These are phyloP conservation scores for Mycena amicta DNA, from an alignment of 768 basidiomycete species.

Conservation along the genomic window DNA sequence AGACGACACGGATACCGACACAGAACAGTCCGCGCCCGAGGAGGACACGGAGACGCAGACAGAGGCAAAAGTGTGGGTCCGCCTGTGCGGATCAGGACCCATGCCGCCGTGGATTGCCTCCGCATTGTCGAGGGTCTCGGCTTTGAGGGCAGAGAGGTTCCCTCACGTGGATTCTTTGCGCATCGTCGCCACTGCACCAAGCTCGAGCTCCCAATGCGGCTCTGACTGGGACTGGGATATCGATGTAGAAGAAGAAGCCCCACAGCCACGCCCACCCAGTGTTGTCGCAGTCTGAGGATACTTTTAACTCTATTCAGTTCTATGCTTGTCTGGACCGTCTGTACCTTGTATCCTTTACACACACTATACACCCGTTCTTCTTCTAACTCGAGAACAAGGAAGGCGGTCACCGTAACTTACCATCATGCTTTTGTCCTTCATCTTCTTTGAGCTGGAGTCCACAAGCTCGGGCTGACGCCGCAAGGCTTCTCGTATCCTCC, in stretches of 20 bases:
- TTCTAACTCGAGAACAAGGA: no score
- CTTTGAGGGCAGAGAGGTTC: background rate
- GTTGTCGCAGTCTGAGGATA: no score
- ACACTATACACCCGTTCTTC: no score
- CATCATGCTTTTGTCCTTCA: background rate
- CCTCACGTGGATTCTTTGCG: constrained; percentile 15
- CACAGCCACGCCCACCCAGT: constrained; percentile 48
- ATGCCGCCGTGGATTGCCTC: constrained; percentile 40
- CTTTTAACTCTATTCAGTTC: no score
- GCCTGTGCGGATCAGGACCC: constrained; percentile 60
- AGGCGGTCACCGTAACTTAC: no score
- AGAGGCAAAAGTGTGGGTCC: background rate
- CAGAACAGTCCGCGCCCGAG: no score
- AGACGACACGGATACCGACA: no score
- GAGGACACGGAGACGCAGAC: background rate
- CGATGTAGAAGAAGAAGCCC: no score
- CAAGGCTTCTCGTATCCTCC: no score
- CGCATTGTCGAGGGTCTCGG: constrained; percentile 15
- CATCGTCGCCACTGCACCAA: constrained; percentile 1
- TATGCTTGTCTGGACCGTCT: no score
- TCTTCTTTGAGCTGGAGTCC: background rate
- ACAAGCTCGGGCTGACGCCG: background rate
- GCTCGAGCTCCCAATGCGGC: background rate
- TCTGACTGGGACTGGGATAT: no score
- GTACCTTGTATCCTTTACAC: no score